phyloP scores from a whole-genome alignment of 2,329 filamentous ascomycete species.

The Aspergillus sp. region DNA sequence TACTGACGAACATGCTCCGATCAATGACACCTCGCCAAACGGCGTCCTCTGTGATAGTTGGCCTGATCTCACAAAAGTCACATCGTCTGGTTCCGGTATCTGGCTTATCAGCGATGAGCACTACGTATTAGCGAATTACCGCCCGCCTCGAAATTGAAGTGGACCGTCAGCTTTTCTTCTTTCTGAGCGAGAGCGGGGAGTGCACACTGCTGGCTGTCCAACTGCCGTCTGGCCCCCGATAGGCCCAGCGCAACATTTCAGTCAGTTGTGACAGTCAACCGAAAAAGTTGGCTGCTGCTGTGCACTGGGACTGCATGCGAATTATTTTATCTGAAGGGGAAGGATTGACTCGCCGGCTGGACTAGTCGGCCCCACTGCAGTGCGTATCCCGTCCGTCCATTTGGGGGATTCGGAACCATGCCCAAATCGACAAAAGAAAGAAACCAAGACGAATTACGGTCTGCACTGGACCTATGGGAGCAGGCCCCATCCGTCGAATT shows the following conservation, averaged over 20 bases:
- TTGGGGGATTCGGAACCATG: constrained; percentile 22
- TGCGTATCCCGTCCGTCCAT: constrained; percentile 29
- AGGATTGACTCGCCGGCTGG: constrained; percentile 30
- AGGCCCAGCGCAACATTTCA: constrained; percentile 3
- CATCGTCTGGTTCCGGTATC: constrained; percentile 15
- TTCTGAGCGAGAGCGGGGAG: constrained; percentile 16
- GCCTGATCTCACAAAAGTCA: constrained; percentile 17
- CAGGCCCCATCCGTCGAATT: constrained; percentile 7
- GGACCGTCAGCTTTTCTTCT: constrained; percentile 16
- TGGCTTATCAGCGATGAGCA: constrained; percentile 26
- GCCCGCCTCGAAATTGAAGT: constrained; percentile 16
- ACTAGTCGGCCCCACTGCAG: constrained; percentile 27
- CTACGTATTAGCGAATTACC: constrained; percentile 19
- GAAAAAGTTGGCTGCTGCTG: constrained; percentile 21
- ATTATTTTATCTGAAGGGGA: constrained; percentile 17
- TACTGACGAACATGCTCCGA: constrained; percentile 16
- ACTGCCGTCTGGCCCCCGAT: constrained; percentile 10
- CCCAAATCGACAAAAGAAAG: constrained; percentile 18
- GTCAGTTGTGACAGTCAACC: constrained; percentile 19
- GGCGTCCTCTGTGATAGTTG: constrained; percentile 17
- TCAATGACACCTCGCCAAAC: constrained; percentile 14
- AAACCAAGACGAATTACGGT: neutral
- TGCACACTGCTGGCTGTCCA: constrained; percentile 6
- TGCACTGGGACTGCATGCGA: constrained; percentile 17
- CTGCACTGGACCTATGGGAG: constrained; percentile 5